These are phyloP conservation scores for Heliamphora pulchella DNA, from an alignment of 179 eudicot species.

Conservation along the genomic window DNA sequence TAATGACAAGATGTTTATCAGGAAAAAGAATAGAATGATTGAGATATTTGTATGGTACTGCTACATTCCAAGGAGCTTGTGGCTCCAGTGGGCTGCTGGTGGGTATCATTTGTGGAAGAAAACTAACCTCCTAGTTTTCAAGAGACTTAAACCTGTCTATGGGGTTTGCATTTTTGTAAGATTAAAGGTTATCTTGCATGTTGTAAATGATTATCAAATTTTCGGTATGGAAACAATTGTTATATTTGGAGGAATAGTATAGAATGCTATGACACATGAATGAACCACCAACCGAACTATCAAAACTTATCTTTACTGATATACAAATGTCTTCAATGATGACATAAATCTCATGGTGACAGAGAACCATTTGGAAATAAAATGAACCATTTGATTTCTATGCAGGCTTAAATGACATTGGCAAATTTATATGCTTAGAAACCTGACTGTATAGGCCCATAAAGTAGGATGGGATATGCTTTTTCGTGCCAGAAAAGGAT, in stretches of 20 bases:
- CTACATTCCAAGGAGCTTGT: neutral
- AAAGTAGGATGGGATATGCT: neutral
- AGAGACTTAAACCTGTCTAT: neutral
- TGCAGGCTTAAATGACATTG: constrained; percentile 1
- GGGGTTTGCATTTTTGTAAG: neutral
- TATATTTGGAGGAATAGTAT: neutral
- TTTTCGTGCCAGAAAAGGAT: neutral
- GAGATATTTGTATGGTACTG: neutral
- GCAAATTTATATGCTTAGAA: neutral
- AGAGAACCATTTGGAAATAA: neutral
- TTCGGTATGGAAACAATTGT: neutral
- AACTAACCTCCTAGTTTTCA: neutral
- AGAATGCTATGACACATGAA: neutral
- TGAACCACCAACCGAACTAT: neutral
- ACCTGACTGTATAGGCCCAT: neutral
- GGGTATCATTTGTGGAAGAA: too few species aligned
- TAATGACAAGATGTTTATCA: neutral
- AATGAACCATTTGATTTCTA: constrained; percentile 2
- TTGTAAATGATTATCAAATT: neutral
- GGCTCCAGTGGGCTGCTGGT: too few species aligned
- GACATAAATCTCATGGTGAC: neutral
- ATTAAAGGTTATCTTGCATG: too few species aligned
- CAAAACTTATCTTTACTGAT: constrained; percentile 1
- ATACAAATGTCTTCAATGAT: neutral
- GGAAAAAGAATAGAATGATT: neutral